phyloP scores from a whole-genome alignment of 2,329 filamentous ascomycete genomes.

The Colletotrichum sp. region DNA sequence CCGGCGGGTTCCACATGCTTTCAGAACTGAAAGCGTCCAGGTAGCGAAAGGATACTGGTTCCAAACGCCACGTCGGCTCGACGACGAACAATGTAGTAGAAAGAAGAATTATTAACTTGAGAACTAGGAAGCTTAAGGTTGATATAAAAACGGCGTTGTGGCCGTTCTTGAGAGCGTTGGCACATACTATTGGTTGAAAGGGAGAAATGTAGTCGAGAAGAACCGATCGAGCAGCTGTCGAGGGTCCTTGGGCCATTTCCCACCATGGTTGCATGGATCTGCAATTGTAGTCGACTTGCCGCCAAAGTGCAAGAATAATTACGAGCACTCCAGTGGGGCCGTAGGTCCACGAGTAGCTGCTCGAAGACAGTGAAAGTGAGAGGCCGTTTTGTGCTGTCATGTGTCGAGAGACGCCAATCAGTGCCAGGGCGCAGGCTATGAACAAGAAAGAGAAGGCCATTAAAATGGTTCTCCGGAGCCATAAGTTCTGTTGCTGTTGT shows the following conservation, averaged over 20 bases:
- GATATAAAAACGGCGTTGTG: background rate
- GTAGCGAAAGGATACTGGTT: too few relatives aligned
- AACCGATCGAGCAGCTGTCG: background rate
- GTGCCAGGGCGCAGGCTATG: accelerated
- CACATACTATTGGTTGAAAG: background rate
- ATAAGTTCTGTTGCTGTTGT: background rate
- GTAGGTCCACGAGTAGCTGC: background rate
- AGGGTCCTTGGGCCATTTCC: background rate
- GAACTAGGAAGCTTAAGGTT: accelerated
- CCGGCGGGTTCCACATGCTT: too few relatives aligned
- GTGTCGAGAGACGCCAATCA: background rate
- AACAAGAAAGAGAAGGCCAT: background rate
- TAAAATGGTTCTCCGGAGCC: background rate
- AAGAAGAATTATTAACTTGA: background rate
- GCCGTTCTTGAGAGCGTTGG: accelerated
- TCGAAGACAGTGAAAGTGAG: background rate
- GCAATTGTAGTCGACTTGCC: background rate
- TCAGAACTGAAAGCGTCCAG: too few relatives aligned
- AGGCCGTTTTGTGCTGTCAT: background rate
- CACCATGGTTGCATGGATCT: background rate
- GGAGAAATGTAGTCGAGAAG: background rate
- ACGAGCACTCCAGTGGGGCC: background rate
- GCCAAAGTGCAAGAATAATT: background rate
- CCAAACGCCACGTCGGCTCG: background rate
- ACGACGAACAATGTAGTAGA: background rate